A percentile compares a stretch with the other conserved stretches of the same genome.
Conservation (phyloP, 2,329 filamentous ascomycete genomes). For the Grosmannia penicillata region DNA sequence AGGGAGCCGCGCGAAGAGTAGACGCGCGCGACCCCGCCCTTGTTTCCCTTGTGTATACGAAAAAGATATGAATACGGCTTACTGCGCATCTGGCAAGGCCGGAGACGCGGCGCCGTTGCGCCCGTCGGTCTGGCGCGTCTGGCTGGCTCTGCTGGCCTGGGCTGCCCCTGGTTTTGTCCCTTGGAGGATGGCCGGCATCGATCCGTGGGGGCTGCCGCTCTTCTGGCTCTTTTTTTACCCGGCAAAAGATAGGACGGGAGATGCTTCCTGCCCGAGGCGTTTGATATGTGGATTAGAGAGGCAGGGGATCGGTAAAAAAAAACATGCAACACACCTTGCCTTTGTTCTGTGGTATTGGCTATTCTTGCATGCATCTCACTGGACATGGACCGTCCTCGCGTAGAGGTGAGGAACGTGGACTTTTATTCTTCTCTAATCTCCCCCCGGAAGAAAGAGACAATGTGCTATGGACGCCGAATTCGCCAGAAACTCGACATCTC, state of each 20-base stretch:
- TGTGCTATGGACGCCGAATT: no score
- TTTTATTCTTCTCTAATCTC: no score
- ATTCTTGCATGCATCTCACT: no score
- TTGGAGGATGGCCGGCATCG: neutral
- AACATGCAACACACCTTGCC: slow-evolving; percentile 1
- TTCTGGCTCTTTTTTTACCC: no score
- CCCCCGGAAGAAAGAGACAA: no score
- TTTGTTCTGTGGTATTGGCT: no score
- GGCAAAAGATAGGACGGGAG: no score
- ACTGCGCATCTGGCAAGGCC: neutral
- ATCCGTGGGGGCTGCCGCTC: no score
- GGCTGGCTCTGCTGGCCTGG: no score
- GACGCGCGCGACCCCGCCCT: neutral
- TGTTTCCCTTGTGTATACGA: neutral
- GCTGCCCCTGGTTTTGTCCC: neutral
- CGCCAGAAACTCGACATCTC: neutral
- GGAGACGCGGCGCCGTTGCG: neutral
- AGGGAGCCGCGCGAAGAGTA: slow-evolving; percentile 20
- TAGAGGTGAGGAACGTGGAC: no score
- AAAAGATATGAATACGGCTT: neutral
- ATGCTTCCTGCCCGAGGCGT: neutral
- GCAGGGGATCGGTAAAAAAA: neutral
- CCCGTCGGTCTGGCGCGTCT: no score
- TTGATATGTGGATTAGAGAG: neutral
- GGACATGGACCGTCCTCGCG: no score